Evolutionary conservation across 306 rosid species (phyloP).

Genomic region (Fragaria vesca): DNA sequence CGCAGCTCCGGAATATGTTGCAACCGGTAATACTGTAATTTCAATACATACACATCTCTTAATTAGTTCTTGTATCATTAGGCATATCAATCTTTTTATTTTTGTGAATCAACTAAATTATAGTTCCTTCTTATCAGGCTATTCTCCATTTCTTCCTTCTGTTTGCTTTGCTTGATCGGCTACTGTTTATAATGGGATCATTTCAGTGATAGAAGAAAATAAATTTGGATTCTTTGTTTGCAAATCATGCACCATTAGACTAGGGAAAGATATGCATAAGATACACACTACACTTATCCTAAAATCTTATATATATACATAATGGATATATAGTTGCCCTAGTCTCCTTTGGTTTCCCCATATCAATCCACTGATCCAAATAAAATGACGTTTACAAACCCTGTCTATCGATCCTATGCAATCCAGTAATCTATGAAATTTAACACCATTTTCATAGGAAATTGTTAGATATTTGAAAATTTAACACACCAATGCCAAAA

Average conservation of each 20-base stretch:
- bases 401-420: too few species aligned
- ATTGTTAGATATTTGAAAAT: too few species aligned
- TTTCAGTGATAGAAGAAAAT: not conserved
- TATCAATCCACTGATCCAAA: not conserved
- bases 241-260: not conserved
- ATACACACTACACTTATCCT: too few species aligned
- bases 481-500: too few species aligned
- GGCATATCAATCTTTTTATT: not conserved
- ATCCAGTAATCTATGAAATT: too few species aligned
- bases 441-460: too few species aligned
- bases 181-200: not conserved
- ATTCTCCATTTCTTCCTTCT: not conserved
- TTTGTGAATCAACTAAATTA: not conserved
- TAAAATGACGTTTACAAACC: not conserved
- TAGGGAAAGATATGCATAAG: too few species aligned
- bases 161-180: not conserved
- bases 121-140: not conserved
- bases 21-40: conserved; percentile 47
- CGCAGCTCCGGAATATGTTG: conserved; percentile 84
- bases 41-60: not conserved
- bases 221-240: not conserved
- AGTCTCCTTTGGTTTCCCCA: not conserved
- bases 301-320: too few species aligned
- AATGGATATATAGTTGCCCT: not conserved
- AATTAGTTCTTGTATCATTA: not conserved